Evolutionary conservation across 2,329 filamentous ascomycete genomes (phyloP).

Genomic region (Beauveria varroae): DNA sequence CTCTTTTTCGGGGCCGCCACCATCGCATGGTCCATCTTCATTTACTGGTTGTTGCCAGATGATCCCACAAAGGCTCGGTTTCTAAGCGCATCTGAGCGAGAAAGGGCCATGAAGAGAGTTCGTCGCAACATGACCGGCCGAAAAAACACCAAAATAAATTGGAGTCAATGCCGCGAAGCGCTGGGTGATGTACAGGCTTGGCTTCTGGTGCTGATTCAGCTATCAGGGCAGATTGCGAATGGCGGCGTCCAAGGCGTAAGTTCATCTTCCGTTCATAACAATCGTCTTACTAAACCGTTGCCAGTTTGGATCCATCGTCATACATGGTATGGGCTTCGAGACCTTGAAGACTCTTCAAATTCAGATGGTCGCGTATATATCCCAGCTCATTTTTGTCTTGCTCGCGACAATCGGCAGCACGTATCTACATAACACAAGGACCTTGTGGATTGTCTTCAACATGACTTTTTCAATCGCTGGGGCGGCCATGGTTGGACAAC

Average conservation of each 20-base stretch:
- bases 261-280: conserved; percentile 8
- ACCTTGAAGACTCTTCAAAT: conserved; percentile 17
- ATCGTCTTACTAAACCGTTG: not conserved
- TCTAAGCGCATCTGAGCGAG: conserved; percentile 53
- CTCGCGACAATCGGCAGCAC: conserved; percentile 17
- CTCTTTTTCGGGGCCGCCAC: conserved; percentile 8
- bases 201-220: conserved; percentile 15
- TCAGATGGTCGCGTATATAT: conserved; percentile 14
- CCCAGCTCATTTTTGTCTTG: conserved; percentile 19
- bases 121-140: conserved; percentile 43
- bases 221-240: conserved; percentile 22
- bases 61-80: conserved; percentile 33
- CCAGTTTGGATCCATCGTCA: conserved; percentile 20
- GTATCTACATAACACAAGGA: conserved; percentile 19
- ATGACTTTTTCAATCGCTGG: conserved; percentile 16
- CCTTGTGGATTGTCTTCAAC: conserved; percentile 19
- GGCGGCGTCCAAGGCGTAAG: conserved; percentile 21
- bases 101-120: conserved; percentile 59
- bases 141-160: conserved; percentile 17
- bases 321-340: conserved; percentile 19
- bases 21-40: not conserved
- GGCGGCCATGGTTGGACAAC: conserved; percentile 17
- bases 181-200: not conserved
- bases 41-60: conserved; percentile 4
- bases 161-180: conserved; percentile 1